Percentiles rank a stretch among this genome's conserved stretches.
phyloP scores from a whole-genome alignment of 108 stramenopile species.

The Skeletonema menzelii region DNA sequence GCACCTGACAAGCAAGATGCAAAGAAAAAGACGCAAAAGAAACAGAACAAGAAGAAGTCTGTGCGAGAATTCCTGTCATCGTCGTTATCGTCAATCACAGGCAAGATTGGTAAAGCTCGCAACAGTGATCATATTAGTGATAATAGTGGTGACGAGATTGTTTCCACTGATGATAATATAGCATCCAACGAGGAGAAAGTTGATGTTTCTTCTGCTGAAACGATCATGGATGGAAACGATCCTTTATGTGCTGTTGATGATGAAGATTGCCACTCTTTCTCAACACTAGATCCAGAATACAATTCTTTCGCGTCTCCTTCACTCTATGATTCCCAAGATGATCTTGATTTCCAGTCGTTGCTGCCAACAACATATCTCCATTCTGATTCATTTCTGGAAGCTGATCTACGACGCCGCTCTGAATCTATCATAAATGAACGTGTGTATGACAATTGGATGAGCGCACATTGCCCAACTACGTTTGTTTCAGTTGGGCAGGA shows the following conservation, averaged over 20 bases:
- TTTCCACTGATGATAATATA: too few species aligned
- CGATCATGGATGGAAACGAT: background rate
- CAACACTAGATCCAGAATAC: constrained; percentile 7
- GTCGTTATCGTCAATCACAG: too few species aligned
- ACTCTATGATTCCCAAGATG: constrained; percentile 8
- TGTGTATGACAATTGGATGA: constrained; percentile 15
- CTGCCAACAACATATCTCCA: constrained; percentile 3
- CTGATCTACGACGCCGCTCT: constrained; percentile 8
- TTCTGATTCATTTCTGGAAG: constrained; percentile 7
- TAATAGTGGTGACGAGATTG: too few species aligned
- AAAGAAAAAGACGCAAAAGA: too few species aligned
- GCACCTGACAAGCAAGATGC: too few species aligned
- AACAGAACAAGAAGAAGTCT: too few species aligned
- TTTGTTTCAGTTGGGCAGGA: constrained; percentile 31
- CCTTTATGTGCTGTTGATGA: constrained; percentile 12
- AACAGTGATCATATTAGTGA: too few species aligned
- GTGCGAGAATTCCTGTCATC: too few species aligned
- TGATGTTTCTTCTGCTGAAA: background rate
- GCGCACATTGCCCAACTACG: constrained; percentile 25
- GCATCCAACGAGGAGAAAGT: too few species aligned
- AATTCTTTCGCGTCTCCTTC: background rate
- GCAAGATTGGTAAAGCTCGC: too few species aligned
- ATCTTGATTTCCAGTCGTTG: constrained; percentile 11
- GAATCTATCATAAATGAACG: constrained; percentile 8
- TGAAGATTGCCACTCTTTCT: constrained; percentile 25